Evolutionary conservation across 140 eudicot species (phyloP).

Genomic region (Erigeron philadelphicus): DNA sequence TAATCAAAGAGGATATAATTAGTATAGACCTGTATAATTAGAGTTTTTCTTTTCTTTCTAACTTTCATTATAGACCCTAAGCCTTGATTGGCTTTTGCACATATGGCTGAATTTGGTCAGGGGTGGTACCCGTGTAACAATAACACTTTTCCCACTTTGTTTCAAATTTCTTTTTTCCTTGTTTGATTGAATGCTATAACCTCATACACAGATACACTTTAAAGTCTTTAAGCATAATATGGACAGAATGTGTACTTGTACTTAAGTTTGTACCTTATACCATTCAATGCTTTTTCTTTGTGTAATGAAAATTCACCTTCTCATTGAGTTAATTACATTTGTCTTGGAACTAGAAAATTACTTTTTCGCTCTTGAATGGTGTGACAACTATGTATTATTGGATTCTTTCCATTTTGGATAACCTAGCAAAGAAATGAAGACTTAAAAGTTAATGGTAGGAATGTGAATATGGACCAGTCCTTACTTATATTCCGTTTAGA

Average conservation of each 20-base stretch:
- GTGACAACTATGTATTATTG: conserved; percentile 8
- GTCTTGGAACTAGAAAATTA: conserved; percentile 18
- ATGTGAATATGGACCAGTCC: not conserved
- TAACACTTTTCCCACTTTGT: not conserved
- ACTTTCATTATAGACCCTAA: not conserved
- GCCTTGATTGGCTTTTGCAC: not conserved
- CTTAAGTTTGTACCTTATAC: conserved; percentile 6
- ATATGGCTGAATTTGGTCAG: not conserved
- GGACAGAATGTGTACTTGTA: not conserved
- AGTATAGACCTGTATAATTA: not conserved
- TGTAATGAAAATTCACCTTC: not conserved
- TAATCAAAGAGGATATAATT: not conserved
- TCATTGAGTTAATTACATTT: conserved; percentile 8
- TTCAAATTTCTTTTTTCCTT: not conserved
- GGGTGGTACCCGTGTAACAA: not conserved
- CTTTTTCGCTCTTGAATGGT: not conserved
- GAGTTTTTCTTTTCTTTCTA: not conserved
- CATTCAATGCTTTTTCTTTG: not conserved
- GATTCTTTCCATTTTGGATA: not conserved
- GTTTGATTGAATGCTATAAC: not conserved
- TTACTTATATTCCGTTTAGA: not conserved
- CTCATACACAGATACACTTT: not conserved
- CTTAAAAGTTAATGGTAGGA: not conserved
- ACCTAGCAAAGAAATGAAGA: not conserved
- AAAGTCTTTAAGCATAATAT: not conserved